Base-by-base conservation (phyloP, 179 eudicot genomes). In the Pouteria campechiana region DNA sequence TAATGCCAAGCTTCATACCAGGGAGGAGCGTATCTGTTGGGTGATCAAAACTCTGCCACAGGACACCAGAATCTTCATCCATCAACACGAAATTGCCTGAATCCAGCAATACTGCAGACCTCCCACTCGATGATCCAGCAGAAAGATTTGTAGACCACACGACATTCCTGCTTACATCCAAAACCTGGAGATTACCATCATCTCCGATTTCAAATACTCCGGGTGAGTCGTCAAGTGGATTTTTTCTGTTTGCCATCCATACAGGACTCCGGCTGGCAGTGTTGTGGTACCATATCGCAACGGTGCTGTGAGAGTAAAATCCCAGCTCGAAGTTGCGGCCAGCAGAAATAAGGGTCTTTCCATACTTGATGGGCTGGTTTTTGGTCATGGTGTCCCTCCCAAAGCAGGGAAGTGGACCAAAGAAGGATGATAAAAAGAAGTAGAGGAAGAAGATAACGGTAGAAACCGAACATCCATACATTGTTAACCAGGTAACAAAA, bases 21-120 rank as follows among this genome's bases (percentile, higher is more conserved):
- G 67, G 67, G 50, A 61, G 60, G 32, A 61, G 54, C 5, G 61
- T 61, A 22, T 61, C 52, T 0, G 61, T 54, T 4, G 61, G 61
- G 23, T 48, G 0, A 0, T 54, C 19, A 21, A 54, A 61, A 10
- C 67, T 61, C 25, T 61, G 44, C 67, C 67, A 61, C 13, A 33
- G 8, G 1, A 0, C 0, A 1, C 55, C 43, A 7, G 49, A 17
- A 3, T 2, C 3, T 12, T 19, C 41, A 31, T 61, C 56, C 0
- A 5, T 35, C 13, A 60, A 16, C 5, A 41, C 46, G 39, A 55
- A 44, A 30, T 61, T 61, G 2, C 67, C 67, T 3, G 41, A 14
- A 14, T 61, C 61, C 21, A 18, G 2, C 3, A 61, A 41, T 33
- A 12, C 37, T 24, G 38, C 30, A 2, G 33, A 43, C 7, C 22